Evolutionary conservation across 176 grass and related monocot species (phyloP).

Genomic region (Triticum dicoccoides): DNA sequence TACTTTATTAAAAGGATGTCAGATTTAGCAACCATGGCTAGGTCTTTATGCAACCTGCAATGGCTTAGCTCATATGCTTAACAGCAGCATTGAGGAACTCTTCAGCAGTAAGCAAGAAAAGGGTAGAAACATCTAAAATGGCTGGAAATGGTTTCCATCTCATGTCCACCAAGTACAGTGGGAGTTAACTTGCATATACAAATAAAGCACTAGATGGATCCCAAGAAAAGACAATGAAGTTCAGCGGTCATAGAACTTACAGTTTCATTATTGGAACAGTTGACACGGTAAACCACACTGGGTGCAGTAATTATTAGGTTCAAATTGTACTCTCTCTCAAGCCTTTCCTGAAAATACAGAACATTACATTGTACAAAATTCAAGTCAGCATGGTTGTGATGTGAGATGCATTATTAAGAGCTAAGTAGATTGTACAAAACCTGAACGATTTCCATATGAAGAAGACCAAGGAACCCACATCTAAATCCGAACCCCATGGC

Average conservation of each 20-base stretch:
- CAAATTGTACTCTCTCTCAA: constrained; percentile 96
- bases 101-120: constrained; percentile 17
- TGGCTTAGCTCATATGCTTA: not conserved
- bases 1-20: not conserved
- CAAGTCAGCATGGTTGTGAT: constrained; percentile 14
- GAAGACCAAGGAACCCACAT: constrained; percentile 93
- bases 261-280: constrained; percentile 68
- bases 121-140: not conserved
- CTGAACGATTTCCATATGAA: constrained; percentile 99
- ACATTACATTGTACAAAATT: constrained; percentile 27
- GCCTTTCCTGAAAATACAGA: constrained; percentile 85
- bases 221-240: not conserved
- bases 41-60: not conserved
- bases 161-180: constrained; percentile 9
- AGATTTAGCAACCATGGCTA: not conserved
- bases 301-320: constrained; percentile 97
- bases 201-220: not conserved
- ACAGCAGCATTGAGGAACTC: not conserved
- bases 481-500: constrained; percentile 99
- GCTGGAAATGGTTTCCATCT: not conserved
- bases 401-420: constrained; percentile 33
- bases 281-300: constrained; percentile 94
- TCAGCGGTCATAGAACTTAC: constrained; percentile 44
- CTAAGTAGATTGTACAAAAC: constrained; percentile 40
- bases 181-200: constrained; percentile 7